Conservation (phyloP, 768 basidiomycete genomes). For the Amanita exitialis region DNA sequence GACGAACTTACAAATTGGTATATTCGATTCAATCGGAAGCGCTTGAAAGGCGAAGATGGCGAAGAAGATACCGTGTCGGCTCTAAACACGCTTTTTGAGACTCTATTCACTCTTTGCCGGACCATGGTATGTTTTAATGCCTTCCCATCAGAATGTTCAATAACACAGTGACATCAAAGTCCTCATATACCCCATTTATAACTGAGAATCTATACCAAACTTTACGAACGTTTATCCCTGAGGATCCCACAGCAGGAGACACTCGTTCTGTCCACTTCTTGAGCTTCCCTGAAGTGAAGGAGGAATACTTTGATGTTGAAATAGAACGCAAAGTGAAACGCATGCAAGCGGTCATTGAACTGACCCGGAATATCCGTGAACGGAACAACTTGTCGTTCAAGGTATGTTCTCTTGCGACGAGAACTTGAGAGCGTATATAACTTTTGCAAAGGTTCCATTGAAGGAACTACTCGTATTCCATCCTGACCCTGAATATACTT, state of each 20-base stretch:
- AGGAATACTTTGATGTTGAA: conserved; percentile 88
- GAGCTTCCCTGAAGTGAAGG: conserved; percentile 85
- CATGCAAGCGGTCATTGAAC: conserved; percentile 92
- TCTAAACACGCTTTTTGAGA: conserved; percentile 93
- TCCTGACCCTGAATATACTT: conserved; percentile 70
- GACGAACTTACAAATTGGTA: conserved; percentile 99
- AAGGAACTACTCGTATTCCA: conserved; percentile 94
- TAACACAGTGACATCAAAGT: conserved; percentile 33
- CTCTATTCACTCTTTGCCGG: conserved; percentile 85
- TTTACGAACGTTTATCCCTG: conserved; percentile 76
- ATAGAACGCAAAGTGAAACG: conserved; percentile 93
- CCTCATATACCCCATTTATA: conserved; percentile 96
- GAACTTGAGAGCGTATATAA: conserved; percentile 3
- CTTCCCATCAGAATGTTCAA: neutral
- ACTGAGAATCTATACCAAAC: conserved; percentile 96
- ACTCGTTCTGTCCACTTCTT: conserved; percentile 93
- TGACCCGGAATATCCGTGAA: conserved; percentile 84
- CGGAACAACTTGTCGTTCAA: conserved; percentile 81
- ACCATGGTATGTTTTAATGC: conserved; percentile 62
- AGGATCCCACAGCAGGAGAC: conserved; percentile 60
- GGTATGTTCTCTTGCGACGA: conserved; percentile 32
- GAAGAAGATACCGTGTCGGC: conserved; percentile 80
- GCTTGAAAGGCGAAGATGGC: conserved; percentile 93
- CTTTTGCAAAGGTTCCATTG: conserved; percentile 61
- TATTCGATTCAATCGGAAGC: conserved; percentile 94